Conservation (phyloP, 495 filamentous ascomycete species). For the Bathelium albidoporum region DNA sequence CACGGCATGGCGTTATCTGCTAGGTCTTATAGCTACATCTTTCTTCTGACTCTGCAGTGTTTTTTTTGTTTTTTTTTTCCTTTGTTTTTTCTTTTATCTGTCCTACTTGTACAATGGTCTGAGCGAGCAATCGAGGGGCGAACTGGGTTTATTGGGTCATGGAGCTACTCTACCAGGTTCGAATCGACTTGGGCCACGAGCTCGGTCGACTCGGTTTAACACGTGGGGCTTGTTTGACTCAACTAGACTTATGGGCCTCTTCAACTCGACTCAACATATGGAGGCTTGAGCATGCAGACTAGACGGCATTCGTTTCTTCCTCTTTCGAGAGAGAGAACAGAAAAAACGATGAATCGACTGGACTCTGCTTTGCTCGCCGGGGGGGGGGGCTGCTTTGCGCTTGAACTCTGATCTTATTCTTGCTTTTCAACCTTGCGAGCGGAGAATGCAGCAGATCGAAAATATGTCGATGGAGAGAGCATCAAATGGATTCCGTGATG, state of each 20-base stretch:
- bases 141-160: background rate
- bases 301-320: background rate
- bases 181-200: background rate
- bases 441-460: background rate
- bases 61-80: too few species aligned
- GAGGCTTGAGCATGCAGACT: constrained; percentile 1
- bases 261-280: background rate
- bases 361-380: background rate
- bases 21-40: background rate
- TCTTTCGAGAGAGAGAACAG: background rate
- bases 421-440: background rate
- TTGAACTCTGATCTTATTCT: background rate
- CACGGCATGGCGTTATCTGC: background rate
- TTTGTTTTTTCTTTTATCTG: background rate
- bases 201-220: background rate
- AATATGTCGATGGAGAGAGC: background rate
- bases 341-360: background rate
- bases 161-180: background rate
- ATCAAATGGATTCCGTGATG: background rate
- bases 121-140: background rate
- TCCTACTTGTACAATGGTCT: background rate
- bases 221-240: background rate
- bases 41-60: too few species aligned
- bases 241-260: background rate
- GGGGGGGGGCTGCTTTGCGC: background rate